Evolutionary conservation across 768 basidiomycete genomes (phyloP), one percentile per base, ranked within the genome.

Genomic region (Boletus rufocinnamomeus): DNA sequence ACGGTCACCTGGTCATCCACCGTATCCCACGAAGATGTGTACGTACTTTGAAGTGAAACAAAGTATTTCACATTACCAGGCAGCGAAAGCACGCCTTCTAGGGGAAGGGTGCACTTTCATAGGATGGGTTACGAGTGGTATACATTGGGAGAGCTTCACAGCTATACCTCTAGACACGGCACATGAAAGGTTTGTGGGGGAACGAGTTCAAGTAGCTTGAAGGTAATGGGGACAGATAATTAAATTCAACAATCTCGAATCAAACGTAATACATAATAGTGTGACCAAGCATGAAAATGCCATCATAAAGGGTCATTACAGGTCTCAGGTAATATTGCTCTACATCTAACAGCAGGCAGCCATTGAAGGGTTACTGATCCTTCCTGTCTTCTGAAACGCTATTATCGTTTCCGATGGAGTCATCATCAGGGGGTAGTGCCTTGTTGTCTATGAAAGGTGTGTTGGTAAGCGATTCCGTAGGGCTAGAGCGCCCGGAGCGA

Each of bases 121-220:
- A 35, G 87, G 85, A 21, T 92, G 89, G 89, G 67, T 87, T 41
- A 70, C 56, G 23, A 85, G 81, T 52, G 87, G 86, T 4, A 58
- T 64, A 40, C 65, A 68, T 50, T 84, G 82, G 79, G 84, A 88
- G 65, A 69, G 59, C 48, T 89, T 89, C 59, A 69, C 72, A 19
- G 52, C 56, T 28, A 54, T 34, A 23, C 34, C 54, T 46, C 13
- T 40, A 9, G 47, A 58, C n/a, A 55, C 34, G 63, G 61, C 19
- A 25, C 30, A 23, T 17, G 47, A 59, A 53, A 35, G 21, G 8
- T 34, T 9, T 17, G 32, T 2, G 5, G 27, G 16, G 9, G 17
- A 8, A 23, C 32, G 17, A 21, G 34, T 14, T 4, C 35, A 32
- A 34, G 25, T 19, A 47, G n/a, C n/a, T n/a, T n/a, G n/a, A 27